Evolutionary conservation across 1,284 basidiomycete genomes (phyloP).

Genomic region (Xerocomus tenax): DNA sequence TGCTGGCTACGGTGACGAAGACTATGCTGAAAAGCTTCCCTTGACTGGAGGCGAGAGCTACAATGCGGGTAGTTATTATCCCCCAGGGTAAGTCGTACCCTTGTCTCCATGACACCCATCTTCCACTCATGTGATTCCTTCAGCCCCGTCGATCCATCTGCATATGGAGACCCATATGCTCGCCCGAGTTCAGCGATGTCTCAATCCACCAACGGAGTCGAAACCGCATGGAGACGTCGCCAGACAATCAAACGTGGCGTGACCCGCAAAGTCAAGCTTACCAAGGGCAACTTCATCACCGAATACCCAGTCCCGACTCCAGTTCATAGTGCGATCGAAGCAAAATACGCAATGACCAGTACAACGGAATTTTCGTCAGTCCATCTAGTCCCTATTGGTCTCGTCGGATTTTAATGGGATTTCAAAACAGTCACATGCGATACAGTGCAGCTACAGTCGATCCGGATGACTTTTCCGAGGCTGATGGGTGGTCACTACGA

Average conservation of each 20-base stretch:
- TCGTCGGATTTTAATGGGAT: conserved; percentile 7
- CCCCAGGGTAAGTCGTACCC: conserved; percentile 48
- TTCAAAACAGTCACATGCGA: conserved; percentile 65
- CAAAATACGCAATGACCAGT: conserved; percentile 63
- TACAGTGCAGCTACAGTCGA: conserved; percentile 91
- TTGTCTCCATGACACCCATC: neutral
- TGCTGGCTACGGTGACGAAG: conserved; percentile 49
- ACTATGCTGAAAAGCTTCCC: conserved; percentile 64
- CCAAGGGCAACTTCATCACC: conserved; percentile 83
- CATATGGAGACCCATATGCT: conserved; percentile 59
- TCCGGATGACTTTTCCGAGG: conserved; percentile 84
- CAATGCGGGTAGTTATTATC: conserved; percentile 55
- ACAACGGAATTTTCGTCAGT: conserved; percentile 81
- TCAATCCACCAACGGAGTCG: conserved; percentile 54
- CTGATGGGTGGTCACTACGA: conserved; percentile 77
- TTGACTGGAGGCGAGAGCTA: conserved; percentile 50
- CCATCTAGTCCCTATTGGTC: conserved; percentile 1
- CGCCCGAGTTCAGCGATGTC: conserved; percentile 62
- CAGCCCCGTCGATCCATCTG: conserved; percentile 53
- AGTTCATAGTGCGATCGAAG: conserved; percentile 77
- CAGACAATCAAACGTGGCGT: conserved; percentile 89
- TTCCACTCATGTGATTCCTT: neutral
- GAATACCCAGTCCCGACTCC: conserved; percentile 89
- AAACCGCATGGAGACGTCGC: conserved; percentile 74
- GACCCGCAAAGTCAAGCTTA: conserved; percentile 89